phyloP scores from a whole-genome alignment of 2,329 filamentous ascomycete genomes.

The Xylaria hypoxylon region DNA sequence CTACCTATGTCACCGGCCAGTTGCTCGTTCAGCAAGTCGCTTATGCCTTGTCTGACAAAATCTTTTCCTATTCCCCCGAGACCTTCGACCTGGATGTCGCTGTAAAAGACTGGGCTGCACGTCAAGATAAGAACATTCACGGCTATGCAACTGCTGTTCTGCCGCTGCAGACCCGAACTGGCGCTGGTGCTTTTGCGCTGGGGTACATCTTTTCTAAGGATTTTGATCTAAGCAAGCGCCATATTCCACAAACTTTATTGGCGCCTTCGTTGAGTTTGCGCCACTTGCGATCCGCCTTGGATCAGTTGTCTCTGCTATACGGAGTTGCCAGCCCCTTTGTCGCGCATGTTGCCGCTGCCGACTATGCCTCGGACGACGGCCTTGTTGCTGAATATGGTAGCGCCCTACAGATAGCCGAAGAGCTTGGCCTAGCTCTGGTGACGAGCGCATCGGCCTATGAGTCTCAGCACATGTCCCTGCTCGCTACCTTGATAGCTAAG shows the following conservation, averaged over 20 bases:
- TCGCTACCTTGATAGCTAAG: slow-evolving; percentile 82
- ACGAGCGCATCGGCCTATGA: slow-evolving; percentile 89
- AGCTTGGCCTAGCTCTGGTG: slow-evolving; percentile 87
- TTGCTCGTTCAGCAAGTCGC: slow-evolving; percentile 95
- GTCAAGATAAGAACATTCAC: slow-evolving; percentile 81
- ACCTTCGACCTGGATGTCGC: slow-evolving; percentile 91
- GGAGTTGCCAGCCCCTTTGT: slow-evolving; percentile 92
- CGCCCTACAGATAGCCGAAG: slow-evolving; percentile 84
- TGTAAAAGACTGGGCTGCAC: slow-evolving; percentile 78
- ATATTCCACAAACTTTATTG: slow-evolving; percentile 90
- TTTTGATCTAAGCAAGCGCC: slow-evolving; percentile 90
- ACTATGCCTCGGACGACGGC: slow-evolving; percentile 77
- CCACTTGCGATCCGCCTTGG: slow-evolving; percentile 83
- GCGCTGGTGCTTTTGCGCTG: slow-evolving; percentile 89
- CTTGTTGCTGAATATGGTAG: slow-evolving; percentile 89
- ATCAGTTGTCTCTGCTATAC: slow-evolving; percentile 92
- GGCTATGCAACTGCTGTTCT: slow-evolving; percentile 83
- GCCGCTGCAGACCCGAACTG: slow-evolving; percentile 85
- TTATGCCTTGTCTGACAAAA: slow-evolving; percentile 94
- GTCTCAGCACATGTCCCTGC: slow-evolving; percentile 93
- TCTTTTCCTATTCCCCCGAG: slow-evolving; percentile 96
- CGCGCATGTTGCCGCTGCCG: slow-evolving; percentile 89
- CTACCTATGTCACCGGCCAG: slow-evolving; percentile 93
- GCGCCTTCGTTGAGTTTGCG: slow-evolving; percentile 86
- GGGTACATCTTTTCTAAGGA: slow-evolving; percentile 99